Conservation (phyloP, 2,329 filamentous ascomycete species). For the Thermothelomyces thermophilus region DNA sequence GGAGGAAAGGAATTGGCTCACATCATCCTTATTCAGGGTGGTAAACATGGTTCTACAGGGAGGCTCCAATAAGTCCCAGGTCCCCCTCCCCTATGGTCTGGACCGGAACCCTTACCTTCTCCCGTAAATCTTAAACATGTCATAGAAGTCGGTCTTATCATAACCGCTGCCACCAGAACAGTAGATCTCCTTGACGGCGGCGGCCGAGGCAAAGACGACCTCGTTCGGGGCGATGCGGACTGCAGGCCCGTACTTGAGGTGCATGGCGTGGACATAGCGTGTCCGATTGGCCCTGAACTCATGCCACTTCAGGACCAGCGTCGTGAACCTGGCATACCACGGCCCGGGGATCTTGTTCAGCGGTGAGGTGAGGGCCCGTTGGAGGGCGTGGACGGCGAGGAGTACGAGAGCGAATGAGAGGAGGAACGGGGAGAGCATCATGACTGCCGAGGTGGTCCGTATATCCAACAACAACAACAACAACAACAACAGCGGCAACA, state of each 20-base stretch:
- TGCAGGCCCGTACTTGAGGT: conserved; percentile 48
- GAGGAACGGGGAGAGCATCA: conserved; percentile 18
- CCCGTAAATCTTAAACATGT: conserved; percentile 53
- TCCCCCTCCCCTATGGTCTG: background rate
- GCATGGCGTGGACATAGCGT: conserved; percentile 48
- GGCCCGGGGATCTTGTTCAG: conserved; percentile 44
- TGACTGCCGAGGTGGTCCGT: too few relatives aligned
- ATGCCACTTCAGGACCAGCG: conserved; percentile 46
- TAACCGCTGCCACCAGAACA: conserved; percentile 55
- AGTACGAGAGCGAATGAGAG: conserved; percentile 11
- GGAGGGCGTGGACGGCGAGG: conserved; percentile 11
- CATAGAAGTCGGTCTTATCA: conserved; percentile 59
- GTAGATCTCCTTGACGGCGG: conserved; percentile 58
- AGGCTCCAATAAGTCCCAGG: background rate
- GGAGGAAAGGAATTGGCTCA: conserved; percentile 28
- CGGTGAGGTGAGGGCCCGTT: conserved; percentile 28
- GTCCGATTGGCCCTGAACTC: conserved; percentile 50
- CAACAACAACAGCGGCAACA: too few relatives aligned
- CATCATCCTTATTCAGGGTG: conserved; percentile 47
- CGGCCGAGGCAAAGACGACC: conserved; percentile 50
- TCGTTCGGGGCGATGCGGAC: conserved; percentile 54
- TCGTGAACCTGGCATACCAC: conserved; percentile 41
- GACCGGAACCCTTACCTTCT: conserved; percentile 37
- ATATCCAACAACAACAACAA: too few relatives aligned
- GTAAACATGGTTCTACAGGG: conserved; percentile 44